Conservation (phyloP, 148 eudicot genomes). For the Rhododendron ovatum region DNA sequence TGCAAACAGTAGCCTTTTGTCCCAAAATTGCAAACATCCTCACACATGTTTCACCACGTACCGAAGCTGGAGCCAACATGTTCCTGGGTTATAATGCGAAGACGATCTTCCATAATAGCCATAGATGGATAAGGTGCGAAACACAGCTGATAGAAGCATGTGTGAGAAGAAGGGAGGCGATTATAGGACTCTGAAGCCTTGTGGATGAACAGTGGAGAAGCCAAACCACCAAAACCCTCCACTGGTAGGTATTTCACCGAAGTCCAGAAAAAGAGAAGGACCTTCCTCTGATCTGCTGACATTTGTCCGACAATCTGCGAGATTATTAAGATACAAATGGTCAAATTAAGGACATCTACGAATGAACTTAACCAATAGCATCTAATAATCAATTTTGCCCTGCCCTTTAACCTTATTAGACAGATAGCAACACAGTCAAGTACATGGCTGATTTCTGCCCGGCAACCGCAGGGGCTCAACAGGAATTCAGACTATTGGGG, state of each 20-base stretch:
- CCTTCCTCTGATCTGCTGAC: conserved; percentile 56
- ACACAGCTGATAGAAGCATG: conserved; percentile 77
- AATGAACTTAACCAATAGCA: not conserved
- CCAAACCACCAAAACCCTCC: conserved; percentile 80
- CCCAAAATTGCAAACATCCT: not conserved
- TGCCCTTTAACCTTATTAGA: not conserved
- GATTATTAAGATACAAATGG: not conserved
- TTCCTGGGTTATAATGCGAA: conserved; percentile 61
- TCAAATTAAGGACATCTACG: not conserved
- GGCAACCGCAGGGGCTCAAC: not conserved
- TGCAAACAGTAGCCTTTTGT: not conserved
- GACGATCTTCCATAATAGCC: conserved; percentile 54
- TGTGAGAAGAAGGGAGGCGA: conserved; percentile 81
- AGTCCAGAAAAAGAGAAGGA: conserved; percentile 95
- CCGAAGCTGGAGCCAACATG: conserved; percentile 92
- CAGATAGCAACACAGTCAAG: not conserved
- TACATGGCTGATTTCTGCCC: not conserved
- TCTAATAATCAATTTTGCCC: not conserved
- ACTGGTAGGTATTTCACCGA: conserved; percentile 73
- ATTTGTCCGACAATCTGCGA: conserved; percentile 58
- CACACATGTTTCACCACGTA: conserved; percentile 30
- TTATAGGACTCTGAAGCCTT: conserved; percentile 39
- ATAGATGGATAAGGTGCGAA: conserved; percentile 58
- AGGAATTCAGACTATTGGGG: not conserved
- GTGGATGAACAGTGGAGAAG: conserved; percentile 59